Percentiles rank a stretch among this genome's conserved stretches.
Evolutionary conservation across 2,329 filamentous ascomycete genomes (phyloP).

Genomic region (Thielaviopsis euricoi): DNA sequence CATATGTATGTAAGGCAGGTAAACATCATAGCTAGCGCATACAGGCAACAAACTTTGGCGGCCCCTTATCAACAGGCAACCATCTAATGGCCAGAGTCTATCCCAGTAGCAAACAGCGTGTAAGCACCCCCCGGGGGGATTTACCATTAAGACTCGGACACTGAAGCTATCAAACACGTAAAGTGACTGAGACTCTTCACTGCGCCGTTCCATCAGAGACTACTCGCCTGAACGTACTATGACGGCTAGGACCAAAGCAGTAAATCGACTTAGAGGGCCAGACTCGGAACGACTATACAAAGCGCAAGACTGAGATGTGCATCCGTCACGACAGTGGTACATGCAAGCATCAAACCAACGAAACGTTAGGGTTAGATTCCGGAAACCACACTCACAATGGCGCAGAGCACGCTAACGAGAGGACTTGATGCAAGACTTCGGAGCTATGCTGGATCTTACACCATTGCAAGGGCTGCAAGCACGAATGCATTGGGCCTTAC

Average conservation of each 20-base stretch:
- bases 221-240: conserved; percentile 19
- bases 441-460: conserved; percentile 26
- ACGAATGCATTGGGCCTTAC: conserved; percentile 1
- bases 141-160: conserved; percentile 59
- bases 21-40: background rate
- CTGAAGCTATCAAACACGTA: conserved; percentile 38
- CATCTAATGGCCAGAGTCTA: conserved; percentile 31
- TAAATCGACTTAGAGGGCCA: conserved; percentile 39
- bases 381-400: conserved; percentile 45
- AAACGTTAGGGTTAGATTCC: conserved; percentile 89
- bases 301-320: conserved; percentile 44
- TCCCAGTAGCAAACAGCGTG: conserved; percentile 61
- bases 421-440: conserved; percentile 21
- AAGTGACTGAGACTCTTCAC: conserved; percentile 39
- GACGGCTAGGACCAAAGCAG: conserved; percentile 23
- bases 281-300: conserved; percentile 37
- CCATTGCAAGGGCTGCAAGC: conserved; percentile 19
- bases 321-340: background rate
- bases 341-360: conserved; percentile 37
- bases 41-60: conserved; percentile 1
- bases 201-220: conserved; percentile 28
- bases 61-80: conserved; percentile 14
- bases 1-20: background rate
- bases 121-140: conserved; percentile 53
- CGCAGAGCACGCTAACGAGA: conserved; percentile 23